Percentiles rank a stretch among this genome's conserved stretches.
phyloP scores from a whole-genome alignment of 805 yeast species.

The Grigorovia yakushimaensis region DNA sequence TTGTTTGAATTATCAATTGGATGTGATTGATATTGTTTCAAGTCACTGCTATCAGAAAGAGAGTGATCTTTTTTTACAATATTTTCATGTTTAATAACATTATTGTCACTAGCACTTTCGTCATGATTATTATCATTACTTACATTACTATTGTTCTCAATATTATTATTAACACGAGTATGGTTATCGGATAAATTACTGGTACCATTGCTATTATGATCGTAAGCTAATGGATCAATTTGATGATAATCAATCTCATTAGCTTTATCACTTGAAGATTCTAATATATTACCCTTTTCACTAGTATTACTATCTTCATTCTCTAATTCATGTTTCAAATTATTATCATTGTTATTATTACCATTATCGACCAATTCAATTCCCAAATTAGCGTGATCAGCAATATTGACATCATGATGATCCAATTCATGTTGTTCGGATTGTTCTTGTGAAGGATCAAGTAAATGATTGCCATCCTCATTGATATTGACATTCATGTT shows the following conservation, averaged over 20 bases:
- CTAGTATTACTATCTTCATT: neutral
- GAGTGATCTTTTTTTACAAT: neutral
- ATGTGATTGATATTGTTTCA: neutral
- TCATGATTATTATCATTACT: neutral
- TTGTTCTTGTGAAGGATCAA: neutral
- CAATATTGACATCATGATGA: neutral
- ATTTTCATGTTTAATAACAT: neutral
- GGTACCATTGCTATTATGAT: too few species aligned
- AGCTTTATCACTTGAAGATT: neutral
- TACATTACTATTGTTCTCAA: neutral
- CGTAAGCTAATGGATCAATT: neutral
- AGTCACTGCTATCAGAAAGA: neutral
- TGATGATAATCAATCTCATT: neutral
- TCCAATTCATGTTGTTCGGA: neutral
- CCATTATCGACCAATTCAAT: neutral
- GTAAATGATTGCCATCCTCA: neutral
- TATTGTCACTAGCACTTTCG: neutral
- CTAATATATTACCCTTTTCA: neutral
- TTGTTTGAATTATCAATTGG: neutral
- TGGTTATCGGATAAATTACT: neutral
- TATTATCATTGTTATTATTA: neutral
- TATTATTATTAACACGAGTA: too few species aligned
- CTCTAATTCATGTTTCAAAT: neutral
- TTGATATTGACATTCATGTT: neutral
- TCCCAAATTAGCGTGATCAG: neutral